These are phyloP conservation scores for Cinnamomum micranthum DNA, from an alignment of 164 flowering plant genomes.

Conservation along the genomic window DNA sequence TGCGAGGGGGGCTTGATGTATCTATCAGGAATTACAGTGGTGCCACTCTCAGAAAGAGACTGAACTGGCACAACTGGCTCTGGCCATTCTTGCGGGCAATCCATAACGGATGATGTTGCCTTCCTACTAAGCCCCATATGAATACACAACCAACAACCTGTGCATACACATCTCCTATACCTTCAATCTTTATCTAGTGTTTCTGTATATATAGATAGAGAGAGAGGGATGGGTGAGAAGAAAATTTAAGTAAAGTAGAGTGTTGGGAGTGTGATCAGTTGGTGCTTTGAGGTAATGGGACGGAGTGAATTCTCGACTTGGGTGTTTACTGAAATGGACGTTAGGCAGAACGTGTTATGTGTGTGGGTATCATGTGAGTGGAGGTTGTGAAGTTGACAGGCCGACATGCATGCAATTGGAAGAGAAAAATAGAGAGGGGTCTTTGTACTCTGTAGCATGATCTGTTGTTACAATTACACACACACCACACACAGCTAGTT, in stretches of 20 bases:
- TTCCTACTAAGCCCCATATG: neutral
- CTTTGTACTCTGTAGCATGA: neutral
- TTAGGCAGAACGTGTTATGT: neutral
- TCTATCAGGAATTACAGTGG: conserved; percentile 43
- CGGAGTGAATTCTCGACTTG: neutral
- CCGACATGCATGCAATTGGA: neutral
- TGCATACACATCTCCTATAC: neutral
- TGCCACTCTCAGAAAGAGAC: conserved; percentile 57
- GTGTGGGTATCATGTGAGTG: neutral
- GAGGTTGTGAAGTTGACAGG: neutral
- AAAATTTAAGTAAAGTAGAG: too few species aligned
- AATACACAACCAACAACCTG: too few species aligned
- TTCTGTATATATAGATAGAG: neutral
- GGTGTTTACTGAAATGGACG: neutral
- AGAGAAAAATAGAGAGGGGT: neutral
- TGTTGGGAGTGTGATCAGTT: neutral
- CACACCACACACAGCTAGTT: too few species aligned
- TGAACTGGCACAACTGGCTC: conserved; percentile 89
- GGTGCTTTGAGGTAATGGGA: neutral
- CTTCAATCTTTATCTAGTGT: neutral
- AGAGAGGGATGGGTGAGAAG: neutral
- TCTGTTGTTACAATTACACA: neutral
- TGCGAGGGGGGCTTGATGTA: conserved; percentile 68
- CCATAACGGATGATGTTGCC: conserved; percentile 20
- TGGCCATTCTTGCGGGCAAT: conserved; percentile 62